Evolutionary conservation across 2,329 filamentous ascomycete species (phyloP), one percentile per base, ranked within the genome.

Genomic region (Colletotrichum sp.): DNA sequence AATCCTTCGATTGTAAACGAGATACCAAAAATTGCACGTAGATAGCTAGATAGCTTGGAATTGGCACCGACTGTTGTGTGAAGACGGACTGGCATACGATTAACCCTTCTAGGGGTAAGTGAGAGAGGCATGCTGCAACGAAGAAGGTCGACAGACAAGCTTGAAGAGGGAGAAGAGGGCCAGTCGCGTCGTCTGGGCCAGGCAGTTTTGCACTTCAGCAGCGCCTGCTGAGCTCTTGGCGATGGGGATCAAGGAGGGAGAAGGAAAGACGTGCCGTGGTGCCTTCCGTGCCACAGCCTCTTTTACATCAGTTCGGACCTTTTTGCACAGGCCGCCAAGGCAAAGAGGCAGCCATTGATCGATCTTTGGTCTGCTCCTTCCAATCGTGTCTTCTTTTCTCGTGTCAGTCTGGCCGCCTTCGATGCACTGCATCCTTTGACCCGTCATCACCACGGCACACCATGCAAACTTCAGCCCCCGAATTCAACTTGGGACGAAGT

Each of bases 11-110:
- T 32, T 24, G 30, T 57, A 36, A 49, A 15, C n/a, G 21, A 72
- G 62, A 72, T 75, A 75, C 68, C 62, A 75, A 39, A 32, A 18
- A 39, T 28, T 67, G 68, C 30, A 36, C 15, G 30, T 75, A 75
- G 62, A 26, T 62, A 63, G 62, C 55, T 72, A 75, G 72, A n/a
- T 62, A 49, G 62, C 55, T 67, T 8, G 67, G 62, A 71, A 74
- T 60, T 6, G 67, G 52, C 34, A 18, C 32, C 10, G 21, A 64
- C 8, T 64, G 10, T 24, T 49, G 44, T 64, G 16, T 71, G n/a
- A 65, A 16, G 21, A 15, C 24, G 4, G 36, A 64, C 36, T 36
- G 24, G 13, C n/a, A 24, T 26, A 64, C n/a, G 62, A 44, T 52
- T 52, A 52, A 21, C n/a, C 44, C 44, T 21, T 52, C 0, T 1